These are phyloP conservation scores for Alliaria petiolata DNA, from an alignment of 345 rosid genomes.

Conservation along the genomic window DNA sequence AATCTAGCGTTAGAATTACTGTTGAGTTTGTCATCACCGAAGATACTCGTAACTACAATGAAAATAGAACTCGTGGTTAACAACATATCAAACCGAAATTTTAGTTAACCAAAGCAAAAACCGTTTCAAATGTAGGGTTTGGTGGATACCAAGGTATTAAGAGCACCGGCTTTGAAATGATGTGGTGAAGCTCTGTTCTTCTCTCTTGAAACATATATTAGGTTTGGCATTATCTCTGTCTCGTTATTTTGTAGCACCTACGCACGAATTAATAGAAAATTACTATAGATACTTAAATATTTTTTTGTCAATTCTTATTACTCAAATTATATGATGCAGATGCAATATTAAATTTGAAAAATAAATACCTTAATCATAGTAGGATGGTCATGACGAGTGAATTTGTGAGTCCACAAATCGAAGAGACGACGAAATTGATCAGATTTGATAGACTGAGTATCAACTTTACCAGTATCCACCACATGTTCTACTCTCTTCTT, in stretches of 20 bases:
- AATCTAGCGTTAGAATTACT: conserved; percentile 61
- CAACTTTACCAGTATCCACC: conserved; percentile 42
- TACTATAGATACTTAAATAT: too few species aligned
- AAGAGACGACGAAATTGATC: conserved; percentile 26
- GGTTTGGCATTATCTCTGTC: conserved; percentile 53
- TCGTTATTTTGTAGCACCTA: conserved; percentile 47
- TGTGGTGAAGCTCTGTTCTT: conserved; percentile 48
- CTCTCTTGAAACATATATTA: conserved; percentile 64
- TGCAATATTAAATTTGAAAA: background rate
- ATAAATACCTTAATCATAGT: conserved; percentile 48
- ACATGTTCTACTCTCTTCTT: conserved; percentile 46
- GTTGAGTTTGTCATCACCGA: conserved; percentile 65
- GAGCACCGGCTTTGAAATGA: conserved; percentile 84
- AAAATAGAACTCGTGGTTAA: background rate
- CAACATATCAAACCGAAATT: background rate
- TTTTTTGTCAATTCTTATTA: too few species aligned
- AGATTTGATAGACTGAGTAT: background rate
- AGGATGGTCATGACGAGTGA: conserved; percentile 60
- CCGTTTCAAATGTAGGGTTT: background rate
- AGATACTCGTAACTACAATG: conserved; percentile 65
- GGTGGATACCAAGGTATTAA: conserved; percentile 47
- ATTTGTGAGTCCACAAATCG: conserved; percentile 38
- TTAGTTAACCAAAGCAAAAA: background rate
- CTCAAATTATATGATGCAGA: too few species aligned
- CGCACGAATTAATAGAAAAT: background rate